A percentile compares a stretch with the other conserved stretches of the same genome.
These are phyloP conservation scores for Trifolium fragiferum DNA, from an alignment of 306 rosid species.

Conservation along the genomic window DNA sequence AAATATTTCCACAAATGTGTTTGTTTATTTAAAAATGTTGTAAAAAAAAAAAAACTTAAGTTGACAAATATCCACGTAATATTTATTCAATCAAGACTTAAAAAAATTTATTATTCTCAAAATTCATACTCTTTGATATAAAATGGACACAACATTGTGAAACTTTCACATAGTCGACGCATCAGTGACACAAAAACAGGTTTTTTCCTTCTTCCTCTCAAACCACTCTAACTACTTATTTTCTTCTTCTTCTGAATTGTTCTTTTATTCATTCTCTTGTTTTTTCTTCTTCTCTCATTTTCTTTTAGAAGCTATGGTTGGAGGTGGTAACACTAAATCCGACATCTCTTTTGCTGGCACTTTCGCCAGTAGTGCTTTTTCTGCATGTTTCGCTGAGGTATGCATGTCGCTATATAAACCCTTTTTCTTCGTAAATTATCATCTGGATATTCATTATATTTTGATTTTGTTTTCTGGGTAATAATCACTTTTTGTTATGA, in stretches of 20 bases:
- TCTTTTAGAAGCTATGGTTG: constrained; percentile 58
- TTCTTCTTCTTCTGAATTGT: background rate
- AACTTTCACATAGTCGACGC: background rate
- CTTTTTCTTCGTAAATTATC: constrained; percentile 12
- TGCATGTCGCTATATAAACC: background rate
- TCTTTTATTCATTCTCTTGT: background rate
- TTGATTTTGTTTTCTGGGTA: background rate
- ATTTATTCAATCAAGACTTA: too few relatives aligned
- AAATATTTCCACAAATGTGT: too few relatives aligned
- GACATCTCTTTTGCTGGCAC: constrained; percentile 75
- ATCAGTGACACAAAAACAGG: background rate
- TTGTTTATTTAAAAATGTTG: too few relatives aligned
- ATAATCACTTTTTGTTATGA: constrained; percentile 14
- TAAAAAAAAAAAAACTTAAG: too few relatives aligned
- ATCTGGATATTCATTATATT: constrained; percentile 4
- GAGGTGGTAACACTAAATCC: constrained; percentile 58
- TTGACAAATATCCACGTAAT: too few relatives aligned
- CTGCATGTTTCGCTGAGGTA: constrained; percentile 86
- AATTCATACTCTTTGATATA: too few relatives aligned
- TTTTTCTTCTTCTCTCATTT: constrained; percentile 18
- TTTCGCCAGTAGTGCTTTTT: constrained; percentile 74
- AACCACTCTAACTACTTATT: background rate
- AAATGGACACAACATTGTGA: background rate
- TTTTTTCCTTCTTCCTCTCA: constrained; percentile 14
- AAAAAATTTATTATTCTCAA: too few relatives aligned